Percentiles rank a stretch among this genome's conserved stretches.
Conservation (phyloP, 495 filamentous ascomycete species). For the Penicillium paxilli region DNA sequence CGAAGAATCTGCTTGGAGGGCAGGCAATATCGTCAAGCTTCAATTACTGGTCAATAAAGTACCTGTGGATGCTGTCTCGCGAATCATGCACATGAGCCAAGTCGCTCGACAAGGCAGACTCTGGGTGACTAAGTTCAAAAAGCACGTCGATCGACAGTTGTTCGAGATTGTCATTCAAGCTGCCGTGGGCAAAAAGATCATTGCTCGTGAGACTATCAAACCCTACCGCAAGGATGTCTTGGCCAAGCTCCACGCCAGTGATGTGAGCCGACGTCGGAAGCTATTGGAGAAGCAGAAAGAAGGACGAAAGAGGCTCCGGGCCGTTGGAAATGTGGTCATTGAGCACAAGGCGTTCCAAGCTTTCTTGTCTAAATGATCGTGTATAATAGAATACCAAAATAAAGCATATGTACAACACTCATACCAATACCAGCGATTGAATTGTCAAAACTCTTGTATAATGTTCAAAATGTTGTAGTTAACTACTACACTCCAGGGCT, state of each 20-base stretch:
- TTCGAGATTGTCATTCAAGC: conserved; percentile 97
- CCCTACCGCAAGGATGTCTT: conserved; percentile 94
- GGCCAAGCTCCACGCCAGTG: conserved; percentile 89
- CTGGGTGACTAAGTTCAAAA: conserved; percentile 97
- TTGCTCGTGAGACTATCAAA: conserved; percentile 94
- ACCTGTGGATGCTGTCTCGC: conserved; percentile 91
- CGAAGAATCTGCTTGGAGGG: conserved; percentile 87
- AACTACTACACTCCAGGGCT: no score
- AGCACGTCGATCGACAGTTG: conserved; percentile 93
- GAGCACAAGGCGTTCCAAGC: conserved; percentile 92
- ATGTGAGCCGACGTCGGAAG: conserved; percentile 80
- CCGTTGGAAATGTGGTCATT: conserved; percentile 79
- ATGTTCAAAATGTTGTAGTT: no score
- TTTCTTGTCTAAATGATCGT: conserved; percentile 68
- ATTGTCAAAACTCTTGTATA: no score
- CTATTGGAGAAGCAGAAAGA: conserved; percentile 97
- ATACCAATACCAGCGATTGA: no score
- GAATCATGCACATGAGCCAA: conserved; percentile 82
- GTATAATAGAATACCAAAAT: conserved; percentile 10
- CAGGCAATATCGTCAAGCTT: conserved; percentile 80
- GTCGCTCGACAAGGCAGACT: conserved; percentile 70
- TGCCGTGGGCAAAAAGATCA: conserved; percentile 75
- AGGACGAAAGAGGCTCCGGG: conserved; percentile 79
- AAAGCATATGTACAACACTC: conserved; percentile 6
- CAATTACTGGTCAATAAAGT: conserved; percentile 91